phyloP scores from a whole-genome alignment of 371 early-diverging fungal species.

The Rhizopus microsporus region DNA sequence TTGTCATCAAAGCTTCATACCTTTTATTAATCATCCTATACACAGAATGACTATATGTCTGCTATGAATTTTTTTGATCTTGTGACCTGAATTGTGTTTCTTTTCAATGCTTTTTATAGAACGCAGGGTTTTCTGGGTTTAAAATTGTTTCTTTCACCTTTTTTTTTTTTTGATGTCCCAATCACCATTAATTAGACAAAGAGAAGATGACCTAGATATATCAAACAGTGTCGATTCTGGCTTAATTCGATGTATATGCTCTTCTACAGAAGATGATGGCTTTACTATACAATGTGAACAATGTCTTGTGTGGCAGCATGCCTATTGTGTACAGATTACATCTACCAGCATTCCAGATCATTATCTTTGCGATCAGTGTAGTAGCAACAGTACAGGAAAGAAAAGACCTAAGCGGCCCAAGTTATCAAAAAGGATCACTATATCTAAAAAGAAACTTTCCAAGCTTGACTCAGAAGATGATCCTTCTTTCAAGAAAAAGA shows the following conservation, averaged over 20 bases:
- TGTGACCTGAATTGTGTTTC: too few species aligned
- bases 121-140: too few species aligned
- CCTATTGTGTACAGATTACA: constrained; percentile 18
- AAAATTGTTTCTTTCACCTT: background rate
- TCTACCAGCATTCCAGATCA: constrained; percentile 64
- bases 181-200: background rate
- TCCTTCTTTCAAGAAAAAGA: constrained; percentile 9
- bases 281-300: constrained; percentile 57
- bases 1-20: too few species aligned
- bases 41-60: too few species aligned
- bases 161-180: background rate
- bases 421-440: constrained; percentile 21
- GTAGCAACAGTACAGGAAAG: constrained; percentile 4
- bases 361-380: constrained; percentile 82
- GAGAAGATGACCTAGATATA: background rate
- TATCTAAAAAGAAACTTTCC: constrained; percentile 15
- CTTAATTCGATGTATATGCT: constrained; percentile 94
- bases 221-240: constrained; percentile 62
- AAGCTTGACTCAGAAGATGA: constrained; percentile 17
- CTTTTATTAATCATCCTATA: too few species aligned
- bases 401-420: constrained; percentile 8
- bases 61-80: too few species aligned
- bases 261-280: constrained; percentile 94
- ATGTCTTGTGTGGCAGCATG: constrained; percentile 17
- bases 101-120: too few species aligned